phyloP scores from a whole-genome alignment of 768 basidiomycete species.

The Pilatotrama ljubarskyi region DNA sequence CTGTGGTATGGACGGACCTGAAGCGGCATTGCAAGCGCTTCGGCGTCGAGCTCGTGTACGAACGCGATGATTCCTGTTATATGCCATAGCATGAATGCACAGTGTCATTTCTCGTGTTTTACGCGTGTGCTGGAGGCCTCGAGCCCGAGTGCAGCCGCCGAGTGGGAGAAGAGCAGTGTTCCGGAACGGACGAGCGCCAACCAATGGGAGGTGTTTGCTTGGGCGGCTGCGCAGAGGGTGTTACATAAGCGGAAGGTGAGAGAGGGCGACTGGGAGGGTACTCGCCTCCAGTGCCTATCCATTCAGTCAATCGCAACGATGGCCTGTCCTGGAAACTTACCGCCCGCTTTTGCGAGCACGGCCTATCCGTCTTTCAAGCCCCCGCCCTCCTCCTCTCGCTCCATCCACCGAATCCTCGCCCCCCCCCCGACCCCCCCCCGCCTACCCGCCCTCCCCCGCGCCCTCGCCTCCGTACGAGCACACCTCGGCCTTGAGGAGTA shows the following conservation, averaged over 20 bases:
- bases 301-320: constrained; percentile 19
- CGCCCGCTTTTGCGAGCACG: constrained; percentile 11
- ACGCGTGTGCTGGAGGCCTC: not conserved
- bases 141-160: not conserved
- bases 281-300: constrained; percentile 18
- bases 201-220: constrained; percentile 2
- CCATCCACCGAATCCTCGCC: not conserved
- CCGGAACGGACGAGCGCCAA: not conserved
- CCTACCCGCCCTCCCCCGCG: not conserved
- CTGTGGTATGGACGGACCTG: constrained; percentile 1
- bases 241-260: constrained; percentile 20
- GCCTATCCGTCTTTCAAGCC: not conserved
- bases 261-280: constrained; percentile 24
- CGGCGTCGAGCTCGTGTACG: constrained; percentile 12
- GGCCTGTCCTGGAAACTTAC: constrained; percentile 17
- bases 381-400: constrained; percentile 1
- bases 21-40: constrained; percentile 7
- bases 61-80: constrained; percentile 8
- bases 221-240: constrained; percentile 1
- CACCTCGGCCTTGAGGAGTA: constrained; percentile 22
- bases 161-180: not conserved
- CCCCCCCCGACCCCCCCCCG: not conserved
- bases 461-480: constrained; percentile 15
- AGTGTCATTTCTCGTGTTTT: not conserved
- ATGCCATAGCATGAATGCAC: not conserved